Evolutionary conservation across 1,284 basidiomycete species (phyloP).

Genomic region (Moniliophthora roreri): DNA sequence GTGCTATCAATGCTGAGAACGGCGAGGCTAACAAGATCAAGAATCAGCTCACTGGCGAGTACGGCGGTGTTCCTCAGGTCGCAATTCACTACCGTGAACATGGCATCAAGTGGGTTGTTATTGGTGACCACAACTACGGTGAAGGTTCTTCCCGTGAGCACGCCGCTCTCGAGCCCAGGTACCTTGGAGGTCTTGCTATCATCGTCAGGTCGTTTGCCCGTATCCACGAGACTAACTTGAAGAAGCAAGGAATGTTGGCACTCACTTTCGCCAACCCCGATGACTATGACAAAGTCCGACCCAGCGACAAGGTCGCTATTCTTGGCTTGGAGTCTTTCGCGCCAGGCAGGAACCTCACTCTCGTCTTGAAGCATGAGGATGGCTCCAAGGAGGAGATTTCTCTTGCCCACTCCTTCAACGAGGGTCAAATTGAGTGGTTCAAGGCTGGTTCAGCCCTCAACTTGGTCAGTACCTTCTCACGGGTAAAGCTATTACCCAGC

Average conservation of each 20-base stretch:
- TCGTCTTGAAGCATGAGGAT: constrained; percentile 81
- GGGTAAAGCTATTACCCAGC: neutral
- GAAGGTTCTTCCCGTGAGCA: constrained; percentile 98
- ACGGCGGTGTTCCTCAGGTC: constrained; percentile 81
- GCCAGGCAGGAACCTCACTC: constrained; percentile 85
- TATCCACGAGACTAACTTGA: constrained; percentile 98
- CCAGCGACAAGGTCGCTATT: constrained; percentile 84
- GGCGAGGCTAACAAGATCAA: constrained; percentile 95
- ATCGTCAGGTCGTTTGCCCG: constrained; percentile 95
- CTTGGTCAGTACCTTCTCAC: constrained; percentile 49
- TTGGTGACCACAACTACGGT: constrained; percentile 96
- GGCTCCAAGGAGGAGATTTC: constrained; percentile 72
- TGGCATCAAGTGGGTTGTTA: constrained; percentile 94
- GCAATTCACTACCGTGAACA: constrained; percentile 88
- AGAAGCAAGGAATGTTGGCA: constrained; percentile 96
- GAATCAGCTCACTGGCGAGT: constrained; percentile 90
- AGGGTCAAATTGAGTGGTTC: constrained; percentile 94
- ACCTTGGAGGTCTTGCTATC: constrained; percentile 93
- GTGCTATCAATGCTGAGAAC: constrained; percentile 95
- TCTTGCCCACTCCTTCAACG: constrained; percentile 82
- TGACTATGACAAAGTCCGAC: constrained; percentile 89
- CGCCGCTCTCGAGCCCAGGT: constrained; percentile 96
- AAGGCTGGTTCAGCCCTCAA: constrained; percentile 89
- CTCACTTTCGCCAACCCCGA: constrained; percentile 85
- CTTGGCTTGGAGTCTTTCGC: constrained; percentile 81